Evolutionary conservation across 2,329 filamentous ascomycete genomes (phyloP).

Genomic region (Epichloe brachyelytri): DNA sequence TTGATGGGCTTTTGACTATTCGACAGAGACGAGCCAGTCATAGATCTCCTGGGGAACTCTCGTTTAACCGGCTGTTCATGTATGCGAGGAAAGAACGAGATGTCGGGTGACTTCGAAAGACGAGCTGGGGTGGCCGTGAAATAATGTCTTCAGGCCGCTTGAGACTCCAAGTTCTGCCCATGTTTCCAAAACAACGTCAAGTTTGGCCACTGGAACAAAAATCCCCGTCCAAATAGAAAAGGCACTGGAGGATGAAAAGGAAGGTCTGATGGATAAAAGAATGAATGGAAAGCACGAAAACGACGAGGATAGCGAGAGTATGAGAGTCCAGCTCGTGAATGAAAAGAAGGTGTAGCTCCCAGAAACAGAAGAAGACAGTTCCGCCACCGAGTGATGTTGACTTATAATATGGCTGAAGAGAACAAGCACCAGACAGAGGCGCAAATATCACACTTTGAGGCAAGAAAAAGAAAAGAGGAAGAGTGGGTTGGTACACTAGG

Average conservation of each 20-base stretch:
- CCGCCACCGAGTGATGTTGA: not conserved
- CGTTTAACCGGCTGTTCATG: not conserved
- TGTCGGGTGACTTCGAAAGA: not conserved
- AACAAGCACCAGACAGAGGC: not conserved
- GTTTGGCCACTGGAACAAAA: not conserved
- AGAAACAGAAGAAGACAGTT: not conserved
- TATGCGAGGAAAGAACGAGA: not conserved
- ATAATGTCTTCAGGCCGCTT: constrained; percentile 3
- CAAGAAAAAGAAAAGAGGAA: not conserved
- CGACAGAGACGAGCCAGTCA: constrained; percentile 7
- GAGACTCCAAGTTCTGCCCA: not conserved
- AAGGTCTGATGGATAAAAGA: not conserved
- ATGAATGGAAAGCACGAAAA: not conserved
- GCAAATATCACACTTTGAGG: not conserved
- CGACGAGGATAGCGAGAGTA: not conserved
- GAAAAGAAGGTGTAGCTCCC: not conserved
- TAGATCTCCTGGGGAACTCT: constrained; percentile 2
- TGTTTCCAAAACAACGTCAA: not conserved
- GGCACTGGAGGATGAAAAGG: not conserved
- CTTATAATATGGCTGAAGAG: not conserved
- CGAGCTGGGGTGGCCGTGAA: constrained; percentile 2
- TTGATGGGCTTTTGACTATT: constrained; percentile 26
- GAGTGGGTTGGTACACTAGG: not conserved
- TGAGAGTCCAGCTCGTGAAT: not conserved
- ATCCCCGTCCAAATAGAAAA: not conserved